phyloP scores from a whole-genome alignment of 2,329 filamentous ascomycete genomes.

The Xylaria sp. region DNA sequence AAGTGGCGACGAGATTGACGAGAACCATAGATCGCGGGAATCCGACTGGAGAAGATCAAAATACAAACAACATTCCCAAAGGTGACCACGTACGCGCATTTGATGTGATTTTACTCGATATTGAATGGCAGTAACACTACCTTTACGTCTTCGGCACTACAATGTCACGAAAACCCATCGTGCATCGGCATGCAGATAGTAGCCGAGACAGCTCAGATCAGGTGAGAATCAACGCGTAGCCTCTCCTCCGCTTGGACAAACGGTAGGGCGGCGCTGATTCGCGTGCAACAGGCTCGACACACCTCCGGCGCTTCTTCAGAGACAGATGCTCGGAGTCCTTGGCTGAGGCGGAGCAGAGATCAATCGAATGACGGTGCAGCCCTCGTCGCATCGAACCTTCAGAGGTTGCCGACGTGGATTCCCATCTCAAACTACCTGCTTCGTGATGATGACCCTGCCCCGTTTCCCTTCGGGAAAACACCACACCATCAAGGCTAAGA shows the following conservation, averaged over 20 bases:
- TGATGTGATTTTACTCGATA: neutral
- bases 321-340: neutral
- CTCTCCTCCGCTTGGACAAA: neutral
- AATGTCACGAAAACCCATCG: neutral
- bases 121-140: neutral
- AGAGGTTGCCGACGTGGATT: neutral
- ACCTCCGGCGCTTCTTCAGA: neutral
- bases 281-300: neutral
- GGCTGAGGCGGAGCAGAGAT: neutral
- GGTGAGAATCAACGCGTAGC: neutral
- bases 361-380: neutral
- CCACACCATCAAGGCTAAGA: neutral
- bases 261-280: neutral
- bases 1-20: neutral
- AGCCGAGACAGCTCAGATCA: neutral
- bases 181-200: neutral
- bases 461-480: slow-evolving; percentile 4
- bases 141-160: neutral
- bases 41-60: neutral
- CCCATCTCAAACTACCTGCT: slow-evolving; percentile 1
- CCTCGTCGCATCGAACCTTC: neutral
- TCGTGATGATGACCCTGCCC: slow-evolving; percentile 10
- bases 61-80: neutral
- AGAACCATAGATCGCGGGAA: neutral
- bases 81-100: neutral